Evolutionary conservation across 176 grass and related monocot species (phyloP), one percentile per base, ranked within the genome.

Genomic region (Bromus sterilis): DNA sequence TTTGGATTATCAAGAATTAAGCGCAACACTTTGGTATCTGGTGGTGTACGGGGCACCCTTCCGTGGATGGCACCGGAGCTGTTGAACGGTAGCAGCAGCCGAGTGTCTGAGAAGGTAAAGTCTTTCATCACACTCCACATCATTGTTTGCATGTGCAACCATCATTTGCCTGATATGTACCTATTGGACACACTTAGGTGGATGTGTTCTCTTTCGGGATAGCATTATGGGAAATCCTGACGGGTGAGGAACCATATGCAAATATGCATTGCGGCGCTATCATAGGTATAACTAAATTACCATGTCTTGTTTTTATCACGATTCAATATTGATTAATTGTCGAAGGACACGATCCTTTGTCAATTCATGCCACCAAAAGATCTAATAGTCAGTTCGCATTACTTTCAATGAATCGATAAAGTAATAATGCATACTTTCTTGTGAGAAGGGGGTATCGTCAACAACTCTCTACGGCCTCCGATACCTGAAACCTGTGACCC

Each of bases 41-140:
- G 96, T 69, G 96, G 96, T 71, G 96, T 99, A 68, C 93, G 96
- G 20, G 96, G 96, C 61, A 99, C 96, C 43, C 91, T 99, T 84
- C 96, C 96, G 23, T 99, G 96, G 96, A 99, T 99, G 93, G 96
- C 96, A 65, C 96, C 93, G n/a, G 96, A 99, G 69, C 56, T 99
- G 39, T 88, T 99, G 80, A 99, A 99, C 84, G 96, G 96, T 26
- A 91, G 96, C 80, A 99, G 93, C 75, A 95, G 75, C 65, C 62
- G 64, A 83, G 96, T 99, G 25, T 93, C 93, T 29, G 96, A 99
- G 79, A 99, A 99, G 91, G 96, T 93, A 82, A 90, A 35, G 24
- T 48, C 39, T 77, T 77, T 32, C 61, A 71, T 86, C 43, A 20
- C 30, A 58, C 42, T 77, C 4, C 6, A 61, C 71, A 58, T 73